phyloP scores from a whole-genome alignment of 257 asterid genomes.

The Striga asiatica region DNA sequence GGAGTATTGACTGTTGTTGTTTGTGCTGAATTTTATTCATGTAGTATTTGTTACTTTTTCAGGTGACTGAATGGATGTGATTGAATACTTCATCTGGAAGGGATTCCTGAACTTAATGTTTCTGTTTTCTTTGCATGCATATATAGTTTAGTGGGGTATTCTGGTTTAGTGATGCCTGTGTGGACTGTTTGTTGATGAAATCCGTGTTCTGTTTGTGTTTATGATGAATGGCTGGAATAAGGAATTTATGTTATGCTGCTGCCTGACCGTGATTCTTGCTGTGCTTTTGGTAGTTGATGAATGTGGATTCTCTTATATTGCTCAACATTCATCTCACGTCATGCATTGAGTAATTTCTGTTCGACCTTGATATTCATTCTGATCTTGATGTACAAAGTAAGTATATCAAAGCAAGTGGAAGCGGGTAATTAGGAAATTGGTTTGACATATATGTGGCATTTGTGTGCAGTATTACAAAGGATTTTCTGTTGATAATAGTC shows the following conservation, averaged over 20 bases:
- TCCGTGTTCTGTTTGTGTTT: not conserved
- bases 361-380: not conserved
- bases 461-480: not conserved
- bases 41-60: not conserved
- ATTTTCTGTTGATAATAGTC: not conserved
- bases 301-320: not conserved
- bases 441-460: not conserved
- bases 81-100: not conserved
- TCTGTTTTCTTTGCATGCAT: conserved; percentile 12
- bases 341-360: not conserved
- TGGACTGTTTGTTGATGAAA: conserved; percentile 5
- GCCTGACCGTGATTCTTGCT: not conserved
- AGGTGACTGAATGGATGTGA: not conserved
- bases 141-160: not conserved
- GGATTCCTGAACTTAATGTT: not conserved
- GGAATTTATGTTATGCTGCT: conserved; percentile 13
- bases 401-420: conserved; percentile 2
- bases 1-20: not conserved
- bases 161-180: conserved; percentile 2
- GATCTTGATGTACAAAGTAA: conserved; percentile 1
- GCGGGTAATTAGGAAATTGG: not conserved
- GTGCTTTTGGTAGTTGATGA: not conserved
- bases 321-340: not conserved
- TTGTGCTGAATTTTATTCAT: not conserved
- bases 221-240: not conserved